These are phyloP conservation scores for Dictyostelium citrinum DNA, from an alignment of 78 protist genomes.

Conservation along the genomic window DNA sequence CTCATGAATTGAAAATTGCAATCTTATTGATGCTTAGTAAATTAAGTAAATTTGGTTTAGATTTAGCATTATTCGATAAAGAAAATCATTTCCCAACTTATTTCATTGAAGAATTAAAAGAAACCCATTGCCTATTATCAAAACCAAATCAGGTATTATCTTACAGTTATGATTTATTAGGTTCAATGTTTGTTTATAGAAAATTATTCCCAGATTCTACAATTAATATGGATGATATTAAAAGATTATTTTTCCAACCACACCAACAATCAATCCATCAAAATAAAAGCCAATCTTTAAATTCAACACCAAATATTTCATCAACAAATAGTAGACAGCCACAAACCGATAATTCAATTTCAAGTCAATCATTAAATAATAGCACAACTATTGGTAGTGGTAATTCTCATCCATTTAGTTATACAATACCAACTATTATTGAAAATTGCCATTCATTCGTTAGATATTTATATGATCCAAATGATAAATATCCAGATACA, in stretches of 20 bases:
- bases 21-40: constrained; percentile 40
- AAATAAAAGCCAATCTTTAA: not conserved
- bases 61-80: constrained; percentile 34
- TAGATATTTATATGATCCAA: constrained; percentile 31
- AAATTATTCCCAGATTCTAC: not conserved
- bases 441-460: constrained; percentile 31
- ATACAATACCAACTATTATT: constrained; percentile 3
- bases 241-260: not conserved
- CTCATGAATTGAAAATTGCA: constrained; percentile 1
- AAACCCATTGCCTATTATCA: constrained; percentile 15
- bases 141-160: constrained; percentile 24
- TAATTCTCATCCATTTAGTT: not conserved
- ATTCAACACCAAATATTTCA: not conserved
- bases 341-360: not conserved
- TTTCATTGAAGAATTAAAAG: constrained; percentile 49
- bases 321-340: not conserved
- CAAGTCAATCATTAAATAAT: not conserved
- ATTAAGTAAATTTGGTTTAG: constrained; percentile 58
- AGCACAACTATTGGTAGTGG: not conserved
- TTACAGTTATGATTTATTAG: constrained; percentile 21
- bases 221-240: constrained; percentile 15
- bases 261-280: not conserved
- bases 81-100: constrained; percentile 29
- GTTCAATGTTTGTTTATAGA: constrained; percentile 17
- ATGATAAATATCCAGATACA: constrained; percentile 57